Percentiles rank a stretch among this genome's conserved stretches.
phyloP scores from a whole-genome alignment of 352 stramenopile species.

The Phytophthora ramorum region DNA sequence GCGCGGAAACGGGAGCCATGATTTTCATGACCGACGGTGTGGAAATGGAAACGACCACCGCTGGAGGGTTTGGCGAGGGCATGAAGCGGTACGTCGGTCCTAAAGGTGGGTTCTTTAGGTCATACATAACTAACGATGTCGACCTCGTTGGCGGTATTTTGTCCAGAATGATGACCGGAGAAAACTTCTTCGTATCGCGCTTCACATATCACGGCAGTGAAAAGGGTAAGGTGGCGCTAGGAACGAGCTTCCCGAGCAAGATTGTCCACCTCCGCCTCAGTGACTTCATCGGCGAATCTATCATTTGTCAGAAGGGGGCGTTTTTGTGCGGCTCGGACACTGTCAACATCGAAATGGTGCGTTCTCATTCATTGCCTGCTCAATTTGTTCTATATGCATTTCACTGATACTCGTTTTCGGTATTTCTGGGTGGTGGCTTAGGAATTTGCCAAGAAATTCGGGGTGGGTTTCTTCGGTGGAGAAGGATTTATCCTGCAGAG shows the following conservation, averaged over 20 bases:
- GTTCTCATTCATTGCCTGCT: background rate
- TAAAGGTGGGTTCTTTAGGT: background rate
- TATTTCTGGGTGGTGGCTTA: slow-evolving; percentile 16
- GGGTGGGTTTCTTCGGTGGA: slow-evolving; percentile 94
- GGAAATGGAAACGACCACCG: slow-evolving; percentile 91
- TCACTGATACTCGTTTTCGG: background rate
- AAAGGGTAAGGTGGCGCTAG: slow-evolving; percentile 88
- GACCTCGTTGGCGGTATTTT: background rate
- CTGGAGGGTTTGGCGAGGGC: slow-evolving; percentile 89
- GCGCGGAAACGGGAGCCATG: slow-evolving; percentile 94
- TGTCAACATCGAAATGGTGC: slow-evolving; percentile 92
- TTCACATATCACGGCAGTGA: slow-evolving; percentile 70
- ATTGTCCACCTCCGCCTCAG: slow-evolving; percentile 89
- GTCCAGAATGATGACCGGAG: slow-evolving; percentile 72
- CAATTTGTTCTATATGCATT: background rate
- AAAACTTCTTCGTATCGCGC: slow-evolving; percentile 84
- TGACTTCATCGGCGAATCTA: slow-evolving; percentile 84
- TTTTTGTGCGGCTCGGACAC: slow-evolving; percentile 93
- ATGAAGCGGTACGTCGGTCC: slow-evolving; percentile 80
- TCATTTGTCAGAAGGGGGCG: slow-evolving; percentile 94
- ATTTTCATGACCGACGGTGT: slow-evolving; percentile 96
- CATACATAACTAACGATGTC: background rate
- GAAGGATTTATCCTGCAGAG: slow-evolving; percentile 96
- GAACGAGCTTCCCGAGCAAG: slow-evolving; percentile 91
- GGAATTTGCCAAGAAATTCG: slow-evolving; percentile 92